These are phyloP conservation scores for Rhizoclosmatium sp. DNA, from an alignment of 192 early-diverging fungal species.

Conservation along the genomic window DNA sequence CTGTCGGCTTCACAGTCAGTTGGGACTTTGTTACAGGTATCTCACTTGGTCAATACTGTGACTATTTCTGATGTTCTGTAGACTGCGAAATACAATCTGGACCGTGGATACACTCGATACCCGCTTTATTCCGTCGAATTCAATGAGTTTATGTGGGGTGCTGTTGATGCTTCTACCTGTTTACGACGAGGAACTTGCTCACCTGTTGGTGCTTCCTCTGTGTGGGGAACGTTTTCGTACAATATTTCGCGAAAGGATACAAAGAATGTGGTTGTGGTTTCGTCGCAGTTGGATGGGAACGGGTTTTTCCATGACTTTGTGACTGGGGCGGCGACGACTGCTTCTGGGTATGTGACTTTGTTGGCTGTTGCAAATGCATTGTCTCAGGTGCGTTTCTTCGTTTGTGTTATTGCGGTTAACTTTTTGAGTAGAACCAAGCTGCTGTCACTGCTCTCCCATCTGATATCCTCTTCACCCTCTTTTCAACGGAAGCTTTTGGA, in stretches of 20 bases:
- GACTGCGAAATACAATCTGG: constrained; percentile 56
- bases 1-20: constrained; percentile 43
- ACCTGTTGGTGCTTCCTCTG: constrained; percentile 71
- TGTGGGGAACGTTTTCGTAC: constrained; percentile 71
- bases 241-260: constrained; percentile 60
- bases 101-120: constrained; percentile 58
- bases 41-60: constrained; percentile 8
- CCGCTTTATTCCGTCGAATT: constrained; percentile 78
- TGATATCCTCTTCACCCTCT: constrained; percentile 79
- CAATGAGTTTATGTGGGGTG: constrained; percentile 73
- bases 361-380: constrained; percentile 77
- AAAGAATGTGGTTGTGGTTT: constrained; percentile 74
- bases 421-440: constrained; percentile 23
- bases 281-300: constrained; percentile 69
- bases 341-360: constrained; percentile 69
- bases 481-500: constrained; percentile 77
- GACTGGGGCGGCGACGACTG: constrained; percentile 59
- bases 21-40: constrained; percentile 52
- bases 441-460: constrained; percentile 58
- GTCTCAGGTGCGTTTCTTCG: constrained; percentile 57
- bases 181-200: constrained; percentile 75
- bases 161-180: constrained; percentile 71
- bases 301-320: constrained; percentile 73
- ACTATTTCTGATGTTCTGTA: constrained; percentile 28
- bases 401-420: constrained; percentile 7